A percentile compares a stretch with the other conserved stretches of the same genome.
Conservation (phyloP, 2,329 filamentous ascomycete genomes). For the Gliomastix tumulicola region DNA sequence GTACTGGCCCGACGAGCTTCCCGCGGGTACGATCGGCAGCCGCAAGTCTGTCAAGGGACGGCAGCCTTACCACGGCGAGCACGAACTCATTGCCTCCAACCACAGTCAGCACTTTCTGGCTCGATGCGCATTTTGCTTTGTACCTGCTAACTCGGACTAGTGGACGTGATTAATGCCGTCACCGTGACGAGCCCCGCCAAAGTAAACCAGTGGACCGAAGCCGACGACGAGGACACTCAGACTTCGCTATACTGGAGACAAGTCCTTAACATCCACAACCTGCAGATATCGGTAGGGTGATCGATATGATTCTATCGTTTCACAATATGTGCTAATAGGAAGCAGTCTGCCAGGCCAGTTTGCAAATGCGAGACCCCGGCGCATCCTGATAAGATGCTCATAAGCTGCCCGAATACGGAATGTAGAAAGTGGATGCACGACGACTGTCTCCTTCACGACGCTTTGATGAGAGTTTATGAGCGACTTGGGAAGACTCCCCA, state of each 20-base stretch:
- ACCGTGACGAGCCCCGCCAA: constrained; percentile 56
- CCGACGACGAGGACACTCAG: constrained; percentile 57
- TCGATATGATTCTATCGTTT: background rate
- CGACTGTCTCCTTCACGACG: constrained; percentile 52
- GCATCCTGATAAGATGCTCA: constrained; percentile 53
- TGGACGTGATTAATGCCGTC: constrained; percentile 70
- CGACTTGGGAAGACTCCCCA: constrained; percentile 43
- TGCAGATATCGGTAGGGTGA: constrained; percentile 49
- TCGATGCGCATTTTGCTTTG: too few relatives aligned
- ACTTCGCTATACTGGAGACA: constrained; percentile 58
- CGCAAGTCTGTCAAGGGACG: constrained; percentile 39
- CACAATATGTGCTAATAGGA: constrained; percentile 11
- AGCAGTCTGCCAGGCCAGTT: constrained; percentile 43
- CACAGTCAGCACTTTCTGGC: too few relatives aligned
- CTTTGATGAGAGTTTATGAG: constrained; percentile 41
- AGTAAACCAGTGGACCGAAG: constrained; percentile 65
- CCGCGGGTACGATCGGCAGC: constrained; percentile 43
- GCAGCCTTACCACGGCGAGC: constrained; percentile 59
- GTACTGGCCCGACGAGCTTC: constrained; percentile 68
- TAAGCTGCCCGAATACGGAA: constrained; percentile 46
- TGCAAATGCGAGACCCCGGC: constrained; percentile 55
- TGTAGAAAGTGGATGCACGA: constrained; percentile 59
- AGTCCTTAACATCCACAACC: constrained; percentile 49
- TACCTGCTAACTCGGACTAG: constrained; percentile 25
- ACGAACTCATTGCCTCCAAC: constrained; percentile 66